Evolutionary conservation across 129 eudicot genomes (phyloP), one percentile per base, ranked within the genome.

Genomic region (Saposhnikovia divaricata): DNA sequence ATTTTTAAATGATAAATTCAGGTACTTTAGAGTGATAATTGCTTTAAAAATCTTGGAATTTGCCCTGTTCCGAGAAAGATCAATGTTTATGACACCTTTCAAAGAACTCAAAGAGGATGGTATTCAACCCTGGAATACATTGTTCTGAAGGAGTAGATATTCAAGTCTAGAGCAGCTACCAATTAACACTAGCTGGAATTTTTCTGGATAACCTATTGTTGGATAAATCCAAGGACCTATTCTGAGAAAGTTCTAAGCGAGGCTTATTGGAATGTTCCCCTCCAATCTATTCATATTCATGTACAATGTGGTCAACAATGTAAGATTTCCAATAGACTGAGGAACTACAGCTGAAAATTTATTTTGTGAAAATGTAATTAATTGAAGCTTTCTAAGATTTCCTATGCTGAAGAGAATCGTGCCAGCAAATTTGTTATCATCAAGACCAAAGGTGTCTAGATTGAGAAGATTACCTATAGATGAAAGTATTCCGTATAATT

Each of bases 401-500:
- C 76, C 75, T 11, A 68, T 79, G 61, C 21, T 69, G 1, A 21
- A 4, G 12, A 72, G 77, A 81, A 88, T 81, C 11, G 37, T 68
- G 48, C 86, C 90, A 1, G 48, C 77, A 23, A 82, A 72, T 5
- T 39, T 66, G 47, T 88, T 88, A 15, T 78, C 16, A 4, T 57
- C 45, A 28, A 88, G 16, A 34, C 69, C 75, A 57, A 85, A 21
- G 3, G 55, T 13, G 27, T 53, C 75, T 48, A 88, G 61, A 28
- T 76, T 79, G 0, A 76, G 80, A 77, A 87, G 82, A 28, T 83
- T 82, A 59, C 82, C 85, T 46, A 85, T 37, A 31, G 85, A 77
- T 13, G 77, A 63, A 51, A 88, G 75, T 75, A 55, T 77, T 61
- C 89, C 89, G 9, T 37, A 78, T 53, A 86, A 63, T 16, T 48